Evolutionary conservation across 768 basidiomycete genomes (phyloP), one percentile per base, ranked within the genome.

Genomic region (Hydnum rufescens): DNA sequence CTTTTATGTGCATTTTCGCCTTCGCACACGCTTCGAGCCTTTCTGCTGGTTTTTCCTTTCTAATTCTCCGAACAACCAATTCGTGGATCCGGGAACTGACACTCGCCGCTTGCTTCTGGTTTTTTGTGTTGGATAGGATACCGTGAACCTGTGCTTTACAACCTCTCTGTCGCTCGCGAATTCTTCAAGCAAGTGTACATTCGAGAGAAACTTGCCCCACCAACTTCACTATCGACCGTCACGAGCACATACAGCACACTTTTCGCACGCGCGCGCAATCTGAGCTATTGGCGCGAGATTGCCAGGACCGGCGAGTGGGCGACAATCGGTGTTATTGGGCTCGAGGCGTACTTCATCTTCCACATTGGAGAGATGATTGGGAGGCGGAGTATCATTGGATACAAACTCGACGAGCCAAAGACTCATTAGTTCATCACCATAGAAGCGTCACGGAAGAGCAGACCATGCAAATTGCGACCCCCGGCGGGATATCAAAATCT

Each of bases 281-380:
- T 69, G 0, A 66, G 67, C 23, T 83, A 78, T 64, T 78, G 79
- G 75, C 72, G 77, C 6, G 68, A 74, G 54, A 63, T 78, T 13
- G 60, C 74, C 13, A 64, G 68, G 59, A 77, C 68, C 47, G 85
- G 86, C 4, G 77, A 85, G 59, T 74, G 77, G 65, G 71, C 71
- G 4, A 72, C 73, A 58, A 70, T 87, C 25, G 77, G 77, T 5
- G 64, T 87, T 18, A 86, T 88, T 62, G 85, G 75, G 5, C 61
- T 87, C 23, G 86, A 93, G 67, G 88, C 85, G 30, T 93, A 90
- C 62, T 80, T 81, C 16, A 81, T 93, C 59, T 93, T 83, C 73
- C 84, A 86, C 79, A 76, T 92, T 67, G 88, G 88, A 52, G 88
- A 92, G 67, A 90, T 90, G 53, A 59, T 90, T 55, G 85, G 85